Evolutionary conservation across 148 eudicot species (phyloP).

Genomic region (Camellia sinensis): DNA sequence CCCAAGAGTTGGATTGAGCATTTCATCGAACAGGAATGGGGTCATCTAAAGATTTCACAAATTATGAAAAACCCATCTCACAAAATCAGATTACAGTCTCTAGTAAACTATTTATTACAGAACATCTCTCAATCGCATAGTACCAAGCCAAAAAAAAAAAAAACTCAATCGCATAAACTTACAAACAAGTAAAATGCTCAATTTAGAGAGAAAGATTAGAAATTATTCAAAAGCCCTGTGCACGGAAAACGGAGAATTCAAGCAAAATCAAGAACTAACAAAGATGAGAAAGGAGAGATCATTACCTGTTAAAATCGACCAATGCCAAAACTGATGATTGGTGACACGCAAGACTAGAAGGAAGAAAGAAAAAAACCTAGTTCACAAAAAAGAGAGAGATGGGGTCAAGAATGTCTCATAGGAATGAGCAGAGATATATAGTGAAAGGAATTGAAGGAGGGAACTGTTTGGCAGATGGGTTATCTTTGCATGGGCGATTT

Average conservation of each 20-base stretch:
- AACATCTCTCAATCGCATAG: background rate
- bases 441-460: too few species aligned
- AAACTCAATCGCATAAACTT: background rate
- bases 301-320: background rate
- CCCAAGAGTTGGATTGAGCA: background rate
- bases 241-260: background rate
- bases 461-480: background rate
- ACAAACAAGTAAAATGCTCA: background rate
- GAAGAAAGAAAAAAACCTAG: background rate
- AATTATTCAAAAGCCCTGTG: background rate
- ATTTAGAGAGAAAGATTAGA: background rate
- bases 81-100: background rate
- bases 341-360: background rate
- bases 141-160: too few species aligned
- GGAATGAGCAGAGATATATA: too few species aligned
- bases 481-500: background rate
- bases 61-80: background rate
- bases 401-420: too few species aligned
- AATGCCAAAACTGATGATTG: constrained; percentile 1
- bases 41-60: background rate
- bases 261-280: background rate
- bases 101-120: background rate
- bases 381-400: background rate
- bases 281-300: background rate
- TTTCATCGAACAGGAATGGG: background rate